Base-by-base conservation (phyloP, 2,329 filamentous ascomycete species). In the Rosellinia necatrix region DNA sequence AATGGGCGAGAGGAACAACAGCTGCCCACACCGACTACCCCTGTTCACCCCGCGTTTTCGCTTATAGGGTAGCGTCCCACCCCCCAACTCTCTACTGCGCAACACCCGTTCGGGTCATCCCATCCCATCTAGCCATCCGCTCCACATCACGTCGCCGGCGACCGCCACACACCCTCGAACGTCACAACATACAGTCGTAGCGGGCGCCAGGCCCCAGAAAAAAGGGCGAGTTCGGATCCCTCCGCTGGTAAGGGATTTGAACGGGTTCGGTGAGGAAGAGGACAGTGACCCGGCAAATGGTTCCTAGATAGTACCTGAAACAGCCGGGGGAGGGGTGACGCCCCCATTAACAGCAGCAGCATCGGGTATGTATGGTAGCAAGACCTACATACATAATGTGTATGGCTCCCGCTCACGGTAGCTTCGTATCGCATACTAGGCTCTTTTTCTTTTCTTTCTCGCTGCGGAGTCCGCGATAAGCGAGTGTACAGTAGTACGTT, bases 11-110 rank as follows among this genome's bases (percentile, higher is more conserved):
- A 42, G 3, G 7, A 25, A 42, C 12, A 42, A 27, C 13, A 24
- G 21, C 25, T 42, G 21, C n/a, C 21, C 17, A 43, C 42, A 51
- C 56, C 47, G 21, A 27, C 21, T 27, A 43, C 42, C 56, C 56
- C 47, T 43, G 56, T 19, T 27, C 51, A 56, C 51, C 56, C 56
- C 56, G 56, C 56, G 47, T 58, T 58, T 58, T 58, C 56, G 56
- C 56, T 58, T 58, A 46, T n/a, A 17, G 12, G 22, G 44, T 44
- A 13, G 35, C 29, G 35, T 48, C 35, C 48, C 15, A 24, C 43
- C 38, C 44, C 34, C 29, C 15, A 7, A 42, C 19, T 38, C 19
- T 38, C 10, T 40, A 19, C 24, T 44, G n/a, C 48, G 24, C 44
- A 24, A 48, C 51, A 48, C 17, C 24, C n/a, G n/a, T n/a, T n/a